A percentile compares a stretch with the other conserved stretches of the same genome.
Conservation (phyloP, 1,139 yeast genomes). For the Lipomyces yarrowii region DNA sequence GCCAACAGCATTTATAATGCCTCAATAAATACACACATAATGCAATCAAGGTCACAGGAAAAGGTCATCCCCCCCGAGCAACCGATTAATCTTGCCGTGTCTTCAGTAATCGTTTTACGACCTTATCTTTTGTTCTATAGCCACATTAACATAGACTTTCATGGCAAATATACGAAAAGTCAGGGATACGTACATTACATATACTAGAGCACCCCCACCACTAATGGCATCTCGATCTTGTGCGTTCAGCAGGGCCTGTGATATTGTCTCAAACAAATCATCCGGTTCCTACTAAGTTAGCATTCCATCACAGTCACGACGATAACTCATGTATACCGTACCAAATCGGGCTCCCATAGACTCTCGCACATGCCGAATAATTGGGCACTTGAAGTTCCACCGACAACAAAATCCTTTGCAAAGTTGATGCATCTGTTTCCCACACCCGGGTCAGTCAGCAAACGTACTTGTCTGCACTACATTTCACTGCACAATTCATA, state of each 20-base stretch:
- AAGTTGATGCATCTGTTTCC: slow-evolving; percentile 69
- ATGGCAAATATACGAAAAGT: not conserved
- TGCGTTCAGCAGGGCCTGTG: slow-evolving; percentile 91
- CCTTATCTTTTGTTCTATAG: slow-evolving; percentile 75
- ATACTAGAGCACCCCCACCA: slow-evolving; percentile 98
- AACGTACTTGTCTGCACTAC: not conserved
- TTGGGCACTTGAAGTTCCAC: slow-evolving; percentile 96
- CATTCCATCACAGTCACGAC: slow-evolving; percentile 11
- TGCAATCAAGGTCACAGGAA: not conserved
- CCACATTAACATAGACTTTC: slow-evolving; percentile 1
- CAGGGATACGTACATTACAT: slow-evolving; percentile 52
- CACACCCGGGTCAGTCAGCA: not conserved
- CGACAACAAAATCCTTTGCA: slow-evolving; percentile 93
- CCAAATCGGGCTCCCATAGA: slow-evolving; percentile 85
- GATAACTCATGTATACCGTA: slow-evolving; percentile 4
- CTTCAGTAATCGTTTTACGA: slow-evolving; percentile 80
- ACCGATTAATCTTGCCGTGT: slow-evolving; percentile 83
- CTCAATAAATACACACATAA: not conserved
- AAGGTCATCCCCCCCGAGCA: not conserved
- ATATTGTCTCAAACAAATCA: slow-evolving; percentile 91
- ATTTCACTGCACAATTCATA: not conserved
- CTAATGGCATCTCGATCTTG: slow-evolving; percentile 97
- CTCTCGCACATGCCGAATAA: slow-evolving; percentile 98
- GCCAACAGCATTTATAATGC: not conserved
- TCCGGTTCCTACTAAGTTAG: slow-evolving; percentile 63